Evolutionary conservation across 331 rosid genomes (phyloP).

Genomic region (Dryas integrifolia): DNA sequence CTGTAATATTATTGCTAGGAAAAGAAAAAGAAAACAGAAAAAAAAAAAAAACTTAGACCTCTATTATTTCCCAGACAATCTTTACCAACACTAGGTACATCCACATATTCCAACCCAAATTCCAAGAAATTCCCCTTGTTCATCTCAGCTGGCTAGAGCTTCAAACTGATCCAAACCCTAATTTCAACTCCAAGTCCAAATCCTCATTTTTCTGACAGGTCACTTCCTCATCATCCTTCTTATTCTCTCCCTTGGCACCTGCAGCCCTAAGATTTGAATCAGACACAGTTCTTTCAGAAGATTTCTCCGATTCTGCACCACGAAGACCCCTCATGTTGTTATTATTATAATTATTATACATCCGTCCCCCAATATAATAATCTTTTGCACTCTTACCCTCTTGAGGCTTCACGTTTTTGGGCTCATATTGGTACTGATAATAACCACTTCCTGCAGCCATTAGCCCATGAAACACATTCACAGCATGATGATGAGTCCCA

Average conservation of each 20-base stretch:
- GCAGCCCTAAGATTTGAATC: not conserved
- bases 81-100: too few relatives aligned
- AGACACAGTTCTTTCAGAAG: slow-evolving; percentile 8
- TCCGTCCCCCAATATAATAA: not conserved
- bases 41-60: not conserved
- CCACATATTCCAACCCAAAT: too few relatives aligned
- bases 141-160: not conserved
- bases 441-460: too few relatives aligned
- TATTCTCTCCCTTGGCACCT: not conserved
- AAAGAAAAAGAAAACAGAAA: too few relatives aligned
- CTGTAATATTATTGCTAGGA: too few relatives aligned
- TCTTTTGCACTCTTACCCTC: not conserved
- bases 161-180: slow-evolving; percentile 12
- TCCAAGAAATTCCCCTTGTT: too few relatives aligned
- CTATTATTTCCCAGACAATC: too few relatives aligned
- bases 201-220: not conserved
- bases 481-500: not conserved
- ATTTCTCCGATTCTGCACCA: not conserved
- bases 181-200: slow-evolving; percentile 10
- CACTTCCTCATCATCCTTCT: not conserved
- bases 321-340: not conserved
- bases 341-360: not conserved
- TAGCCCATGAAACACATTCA: too few relatives aligned
- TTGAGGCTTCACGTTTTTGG: too few relatives aligned
- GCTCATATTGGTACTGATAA: too few relatives aligned